Base-by-base conservation (phyloP, 1,139 yeast genomes). In the Saccharomycopsis hybrid region DNA sequence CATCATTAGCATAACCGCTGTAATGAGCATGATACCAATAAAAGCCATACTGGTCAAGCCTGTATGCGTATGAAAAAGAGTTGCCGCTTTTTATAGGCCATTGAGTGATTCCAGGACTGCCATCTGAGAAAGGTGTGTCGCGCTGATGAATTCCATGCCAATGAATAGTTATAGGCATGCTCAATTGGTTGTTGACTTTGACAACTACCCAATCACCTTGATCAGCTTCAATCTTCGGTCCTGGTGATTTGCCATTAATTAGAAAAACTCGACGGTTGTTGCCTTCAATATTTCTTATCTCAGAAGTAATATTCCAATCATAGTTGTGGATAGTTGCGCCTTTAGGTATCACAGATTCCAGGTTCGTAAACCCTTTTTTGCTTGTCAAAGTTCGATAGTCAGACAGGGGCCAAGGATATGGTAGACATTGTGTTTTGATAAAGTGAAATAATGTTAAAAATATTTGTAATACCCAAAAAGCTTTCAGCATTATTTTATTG, bases 1-100 rank as follows among this genome's bases (percentile, higher is more conserved):
- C 72, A 55, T 69, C 72, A 29, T 68, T 63, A 43, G 64, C 56
- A 49, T 68, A 67, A 0, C 70, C 71, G 44, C 71, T 56, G 47
- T 57, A 64, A 50, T 69, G 72, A 5, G 71, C 64, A 53, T 69
- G 72, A 56, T 68, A 69, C 72, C 72, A 69, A 30, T 62, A 62
- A 4, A 65, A 61, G 1, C 72, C 72, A 44, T 60, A 60, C 47
- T 68, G 71, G 35, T 61, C 62, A 25, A 62, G 56, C 46, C 64
- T 64, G 50, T 67, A 66, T 5, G 54, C 52, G 48, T 68, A 62
- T 1, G 58, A 56, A 51, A 58, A 67, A 2, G 59, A 50, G 3
- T 61, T 64, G 4, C 71, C 72, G 43, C 62, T 58, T 2, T 58
- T 47, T 31, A 31, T 31, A 67, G 70, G 69, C 39, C 58, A 58